A percentile compares a stretch with the other conserved stretches of the same genome.
Evolutionary conservation across 495 filamentous ascomycete species (phyloP).

Genomic region (Parachaetomium inaequale): DNA sequence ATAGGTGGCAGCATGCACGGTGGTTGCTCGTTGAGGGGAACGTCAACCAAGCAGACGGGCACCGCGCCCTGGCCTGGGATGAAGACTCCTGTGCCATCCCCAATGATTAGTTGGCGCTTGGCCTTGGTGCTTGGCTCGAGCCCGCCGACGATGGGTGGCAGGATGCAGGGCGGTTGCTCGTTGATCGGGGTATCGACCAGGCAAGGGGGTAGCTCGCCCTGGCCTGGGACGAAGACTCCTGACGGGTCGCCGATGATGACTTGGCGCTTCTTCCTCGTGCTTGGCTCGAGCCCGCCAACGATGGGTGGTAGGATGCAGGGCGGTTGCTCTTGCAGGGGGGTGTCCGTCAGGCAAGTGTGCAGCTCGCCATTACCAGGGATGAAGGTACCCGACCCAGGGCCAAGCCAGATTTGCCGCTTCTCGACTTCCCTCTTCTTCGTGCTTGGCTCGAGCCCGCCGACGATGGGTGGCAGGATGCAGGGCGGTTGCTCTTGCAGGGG

Average conservation of each 20-base stretch:
- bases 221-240: slow-evolving; percentile 18
- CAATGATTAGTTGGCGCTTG: slow-evolving; percentile 29
- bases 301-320: slow-evolving; percentile 29
- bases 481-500: slow-evolving; percentile 17
- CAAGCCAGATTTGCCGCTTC: slow-evolving; percentile 25
- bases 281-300: slow-evolving; percentile 24
- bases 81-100: slow-evolving; percentile 13
- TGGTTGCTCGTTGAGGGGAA: slow-evolving; percentile 20
- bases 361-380: slow-evolving; percentile 13
- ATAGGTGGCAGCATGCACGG: slow-evolving; percentile 33
- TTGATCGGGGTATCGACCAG: slow-evolving; percentile 14
- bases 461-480: slow-evolving; percentile 28
- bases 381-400: slow-evolving; percentile 18
- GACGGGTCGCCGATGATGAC: slow-evolving; percentile 18
- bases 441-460: slow-evolving; percentile 24
- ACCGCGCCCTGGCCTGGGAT: slow-evolving; percentile 15
- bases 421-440: slow-evolving; percentile 18
- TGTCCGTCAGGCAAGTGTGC: slow-evolving; percentile 14
- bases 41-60: slow-evolving; percentile 16
- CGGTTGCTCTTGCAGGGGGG: slow-evolving; percentile 13
- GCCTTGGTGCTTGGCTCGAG: slow-evolving; percentile 31
- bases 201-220: slow-evolving; percentile 20
- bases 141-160: slow-evolving; percentile 29
- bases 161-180: slow-evolving; percentile 26
- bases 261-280: slow-evolving; percentile 24